These are phyloP conservation scores for Toxoplasma gondii DNA, from an alignment of 169 alveolate genomes.

Conservation along the genomic window DNA sequence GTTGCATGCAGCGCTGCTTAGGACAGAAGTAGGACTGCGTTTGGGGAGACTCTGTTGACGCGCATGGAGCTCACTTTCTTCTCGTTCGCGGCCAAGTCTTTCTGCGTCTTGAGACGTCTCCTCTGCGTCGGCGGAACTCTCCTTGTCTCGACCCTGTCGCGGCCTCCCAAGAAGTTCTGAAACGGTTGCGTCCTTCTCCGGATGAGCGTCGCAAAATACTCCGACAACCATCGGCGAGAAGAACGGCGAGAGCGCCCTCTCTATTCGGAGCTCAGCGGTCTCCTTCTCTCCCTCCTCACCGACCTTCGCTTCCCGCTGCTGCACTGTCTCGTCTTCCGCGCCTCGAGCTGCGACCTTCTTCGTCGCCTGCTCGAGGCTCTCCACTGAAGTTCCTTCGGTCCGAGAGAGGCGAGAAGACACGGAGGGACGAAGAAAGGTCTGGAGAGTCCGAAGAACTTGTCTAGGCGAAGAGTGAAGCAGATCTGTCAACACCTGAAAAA, in stretches of 20 bases:
- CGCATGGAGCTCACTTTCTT: neutral
- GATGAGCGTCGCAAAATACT: neutral
- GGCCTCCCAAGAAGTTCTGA: too few relatives aligned
- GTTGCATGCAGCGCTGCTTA: too few relatives aligned
- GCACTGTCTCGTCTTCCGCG: neutral
- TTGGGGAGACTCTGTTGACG: too few relatives aligned
- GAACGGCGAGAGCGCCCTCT: neutral
- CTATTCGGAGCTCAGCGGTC: neutral
- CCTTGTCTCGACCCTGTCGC: neutral
- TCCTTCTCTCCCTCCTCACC: neutral
- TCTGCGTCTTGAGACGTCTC: neutral
- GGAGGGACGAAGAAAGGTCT: too few relatives aligned
- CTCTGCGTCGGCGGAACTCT: neutral
- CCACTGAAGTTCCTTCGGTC: too few relatives aligned
- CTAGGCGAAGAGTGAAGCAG: too few relatives aligned
- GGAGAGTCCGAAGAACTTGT: too few relatives aligned
- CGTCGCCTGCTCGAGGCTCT: too few relatives aligned
- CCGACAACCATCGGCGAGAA: neutral
- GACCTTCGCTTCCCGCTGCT: neutral
- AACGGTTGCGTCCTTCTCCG: neutral
- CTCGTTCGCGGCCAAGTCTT: neutral
- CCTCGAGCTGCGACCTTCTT: too few relatives aligned
- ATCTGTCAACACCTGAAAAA: too few relatives aligned
- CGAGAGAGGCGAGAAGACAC: too few relatives aligned
- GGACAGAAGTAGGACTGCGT: too few relatives aligned